Evolutionary conservation across 2,329 filamentous ascomycete genomes (phyloP).

Genomic region (Cyphellophora europaea): DNA sequence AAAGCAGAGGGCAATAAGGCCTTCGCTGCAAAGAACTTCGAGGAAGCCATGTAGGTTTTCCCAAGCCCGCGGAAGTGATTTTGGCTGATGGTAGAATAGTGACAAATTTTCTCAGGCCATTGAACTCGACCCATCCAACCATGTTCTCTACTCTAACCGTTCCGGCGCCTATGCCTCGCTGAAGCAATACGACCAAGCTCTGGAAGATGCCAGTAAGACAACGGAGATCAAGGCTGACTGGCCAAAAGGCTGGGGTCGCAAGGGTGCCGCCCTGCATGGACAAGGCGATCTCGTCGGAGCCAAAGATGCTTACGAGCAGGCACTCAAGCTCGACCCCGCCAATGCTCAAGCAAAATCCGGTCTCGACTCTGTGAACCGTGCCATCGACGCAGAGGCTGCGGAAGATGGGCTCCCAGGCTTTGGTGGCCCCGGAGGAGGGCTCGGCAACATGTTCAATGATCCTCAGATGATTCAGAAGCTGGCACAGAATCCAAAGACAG

Average conservation of each 20-base stretch:
- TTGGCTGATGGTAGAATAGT: slow-evolving; percentile 38
- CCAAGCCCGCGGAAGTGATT: slow-evolving; percentile 17
- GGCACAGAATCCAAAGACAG: slow-evolving; percentile 88
- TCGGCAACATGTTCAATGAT: slow-evolving; percentile 93
- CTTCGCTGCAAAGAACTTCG: slow-evolving; percentile 94
- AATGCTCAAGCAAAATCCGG: slow-evolving; percentile 92
- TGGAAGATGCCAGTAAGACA: slow-evolving; percentile 86
- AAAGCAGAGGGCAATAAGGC: slow-evolving; percentile 98
- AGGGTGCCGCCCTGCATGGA: slow-evolving; percentile 84
- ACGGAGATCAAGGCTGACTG: slow-evolving; percentile 94
- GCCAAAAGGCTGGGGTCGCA: slow-evolving; percentile 92
- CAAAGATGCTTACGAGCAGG: slow-evolving; percentile 83
- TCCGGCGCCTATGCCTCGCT: slow-evolving; percentile 83
- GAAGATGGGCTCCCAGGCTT: slow-evolving; percentile 50
- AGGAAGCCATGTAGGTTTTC: slow-evolving; percentile 76
- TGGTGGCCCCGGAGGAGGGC: slow-evolving; percentile 60
- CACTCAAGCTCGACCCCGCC: slow-evolving; percentile 82
- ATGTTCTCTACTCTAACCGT: slow-evolving; percentile 96
- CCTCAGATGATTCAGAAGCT: slow-evolving; percentile 85
- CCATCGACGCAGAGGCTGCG: slow-evolving; percentile 68
- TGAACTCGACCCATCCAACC: slow-evolving; percentile 75
- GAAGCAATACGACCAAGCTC: slow-evolving; percentile 73
- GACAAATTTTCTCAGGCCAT: slow-evolving; percentile 94
- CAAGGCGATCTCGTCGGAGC: slow-evolving; percentile 76
- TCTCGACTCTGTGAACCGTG: slow-evolving; percentile 72